Conservation (phyloP, 306 rosid genomes). For the Rosa persica region DNA sequence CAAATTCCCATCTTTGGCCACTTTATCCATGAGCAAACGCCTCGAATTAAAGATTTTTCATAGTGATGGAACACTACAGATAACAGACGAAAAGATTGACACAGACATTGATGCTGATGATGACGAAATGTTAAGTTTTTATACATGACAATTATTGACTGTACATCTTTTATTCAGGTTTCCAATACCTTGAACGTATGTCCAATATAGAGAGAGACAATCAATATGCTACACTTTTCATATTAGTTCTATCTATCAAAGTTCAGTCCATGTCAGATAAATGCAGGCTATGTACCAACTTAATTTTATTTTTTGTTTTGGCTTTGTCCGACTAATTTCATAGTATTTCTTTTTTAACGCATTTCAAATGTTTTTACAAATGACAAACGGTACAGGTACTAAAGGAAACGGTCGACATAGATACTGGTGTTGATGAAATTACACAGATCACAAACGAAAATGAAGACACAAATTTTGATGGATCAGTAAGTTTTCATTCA, state of each 20-base stretch:
- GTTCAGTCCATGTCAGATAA: too few species aligned
- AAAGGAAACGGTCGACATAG: background rate
- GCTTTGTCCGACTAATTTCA: too few species aligned
- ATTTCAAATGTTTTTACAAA: too few species aligned
- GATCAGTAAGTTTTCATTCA: background rate
- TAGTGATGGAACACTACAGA: background rate
- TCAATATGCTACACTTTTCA: too few species aligned
- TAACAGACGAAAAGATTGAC: background rate
- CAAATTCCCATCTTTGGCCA: background rate
- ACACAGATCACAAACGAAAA: background rate
- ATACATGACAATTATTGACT: too few species aligned
- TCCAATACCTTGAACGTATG: too few species aligned
- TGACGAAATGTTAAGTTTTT: background rate
- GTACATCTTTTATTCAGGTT: too few species aligned
- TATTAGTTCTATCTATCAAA: too few species aligned
- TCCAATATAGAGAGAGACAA: too few species aligned
- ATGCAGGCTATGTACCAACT: too few species aligned
- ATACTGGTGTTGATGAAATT: background rate
- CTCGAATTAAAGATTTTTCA: background rate
- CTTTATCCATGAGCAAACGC: background rate
- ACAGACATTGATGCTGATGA: background rate
- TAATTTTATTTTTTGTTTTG: too few species aligned
- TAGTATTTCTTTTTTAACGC: too few species aligned
- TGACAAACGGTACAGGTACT: background rate
- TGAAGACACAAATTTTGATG: background rate